phyloP scores from a whole-genome alignment of 1,284 basidiomycete genomes.

The Crepidotus sp. region DNA sequence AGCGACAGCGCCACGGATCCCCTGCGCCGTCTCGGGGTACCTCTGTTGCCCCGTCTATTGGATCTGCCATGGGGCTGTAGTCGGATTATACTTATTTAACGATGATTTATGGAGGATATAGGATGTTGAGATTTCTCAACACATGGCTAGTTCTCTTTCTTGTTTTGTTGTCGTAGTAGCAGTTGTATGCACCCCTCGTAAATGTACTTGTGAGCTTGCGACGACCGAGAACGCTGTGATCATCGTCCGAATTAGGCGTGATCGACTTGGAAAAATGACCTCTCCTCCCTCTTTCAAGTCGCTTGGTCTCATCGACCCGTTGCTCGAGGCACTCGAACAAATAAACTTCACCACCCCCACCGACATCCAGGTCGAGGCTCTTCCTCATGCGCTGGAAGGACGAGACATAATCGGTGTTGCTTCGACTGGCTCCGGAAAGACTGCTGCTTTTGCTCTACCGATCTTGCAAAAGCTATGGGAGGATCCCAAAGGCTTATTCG shows the following conservation, averaged over 20 bases:
- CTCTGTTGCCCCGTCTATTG: slow-evolving; percentile 26
- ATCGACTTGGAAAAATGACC: slow-evolving; percentile 9
- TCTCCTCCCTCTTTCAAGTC: slow-evolving; percentile 46
- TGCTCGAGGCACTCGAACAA: slow-evolving; percentile 79
- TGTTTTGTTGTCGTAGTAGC: slow-evolving; percentile 12
- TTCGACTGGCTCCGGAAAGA: slow-evolving; percentile 96
- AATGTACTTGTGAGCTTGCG: not conserved
- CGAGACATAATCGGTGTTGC: slow-evolving; percentile 97
- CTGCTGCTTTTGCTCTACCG: slow-evolving; percentile 93
- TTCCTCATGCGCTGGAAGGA: slow-evolving; percentile 86
- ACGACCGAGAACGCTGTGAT: no score
- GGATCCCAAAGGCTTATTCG: slow-evolving; percentile 89
- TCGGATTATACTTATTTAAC: slow-evolving; percentile 10
- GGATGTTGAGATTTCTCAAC: slow-evolving; percentile 8
- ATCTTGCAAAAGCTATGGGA: slow-evolving; percentile 97
- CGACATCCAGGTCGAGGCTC: slow-evolving; percentile 83
- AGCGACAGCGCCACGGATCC: slow-evolving; percentile 35
- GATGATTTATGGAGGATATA: slow-evolving; percentile 12
- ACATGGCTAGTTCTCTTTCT: not conserved
- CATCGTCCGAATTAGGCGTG: slow-evolving; percentile 1
- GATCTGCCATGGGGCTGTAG: slow-evolving; percentile 25
- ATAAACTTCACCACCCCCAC: slow-evolving; percentile 86
- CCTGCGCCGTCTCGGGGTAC: slow-evolving; percentile 20
- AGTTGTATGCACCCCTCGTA: slow-evolving; percentile 10
- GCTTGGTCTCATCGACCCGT: slow-evolving; percentile 83